Conservation (phyloP, 1,284 basidiomycete genomes). For the Marasmius oreades region DNA sequence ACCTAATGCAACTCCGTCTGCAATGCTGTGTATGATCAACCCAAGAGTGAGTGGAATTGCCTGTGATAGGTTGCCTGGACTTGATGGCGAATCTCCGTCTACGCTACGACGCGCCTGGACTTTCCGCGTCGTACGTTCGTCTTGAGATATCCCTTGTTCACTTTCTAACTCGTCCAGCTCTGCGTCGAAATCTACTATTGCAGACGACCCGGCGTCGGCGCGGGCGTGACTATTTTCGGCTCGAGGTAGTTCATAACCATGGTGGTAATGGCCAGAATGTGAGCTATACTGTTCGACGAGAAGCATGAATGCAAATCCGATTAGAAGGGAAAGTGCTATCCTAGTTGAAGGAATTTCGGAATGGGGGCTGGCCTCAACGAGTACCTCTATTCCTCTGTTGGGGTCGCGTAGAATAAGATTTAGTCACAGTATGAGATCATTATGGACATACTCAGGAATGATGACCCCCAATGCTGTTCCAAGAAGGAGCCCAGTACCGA, state of each 20-base stretch:
- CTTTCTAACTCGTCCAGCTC: constrained; percentile 50
- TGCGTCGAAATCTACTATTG: constrained; percentile 50
- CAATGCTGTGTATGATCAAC: constrained; percentile 80
- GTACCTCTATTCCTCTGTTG: constrained; percentile 59
- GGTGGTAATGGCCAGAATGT: constrained; percentile 19
- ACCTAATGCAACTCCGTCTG: constrained; percentile 89
- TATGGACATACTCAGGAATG: constrained; percentile 77
- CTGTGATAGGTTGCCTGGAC: constrained; percentile 21
- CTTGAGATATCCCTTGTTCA: constrained; percentile 28
- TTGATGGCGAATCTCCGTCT: constrained; percentile 11
- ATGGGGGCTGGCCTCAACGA: constrained; percentile 29
- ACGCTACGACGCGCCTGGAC: constrained; percentile 2
- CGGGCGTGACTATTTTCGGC: constrained; percentile 23
- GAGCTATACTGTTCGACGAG: constrained; percentile 63
- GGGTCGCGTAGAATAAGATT: neutral
- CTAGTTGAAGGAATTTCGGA: constrained; percentile 44
- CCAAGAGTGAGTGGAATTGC: constrained; percentile 80
- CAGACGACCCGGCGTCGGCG: constrained; percentile 19
- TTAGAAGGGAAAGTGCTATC: constrained; percentile 72
- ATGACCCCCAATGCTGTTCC: constrained; percentile 89
- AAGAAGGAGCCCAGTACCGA: constrained; percentile 83
- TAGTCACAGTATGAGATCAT: neutral
- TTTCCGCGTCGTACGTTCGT: constrained; percentile 3
- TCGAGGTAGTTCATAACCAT: constrained; percentile 22
- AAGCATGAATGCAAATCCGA: constrained; percentile 86